These are phyloP conservation scores for Hamamelis virginiana DNA, from an alignment of 164 flowering plant species.

Conservation along the genomic window DNA sequence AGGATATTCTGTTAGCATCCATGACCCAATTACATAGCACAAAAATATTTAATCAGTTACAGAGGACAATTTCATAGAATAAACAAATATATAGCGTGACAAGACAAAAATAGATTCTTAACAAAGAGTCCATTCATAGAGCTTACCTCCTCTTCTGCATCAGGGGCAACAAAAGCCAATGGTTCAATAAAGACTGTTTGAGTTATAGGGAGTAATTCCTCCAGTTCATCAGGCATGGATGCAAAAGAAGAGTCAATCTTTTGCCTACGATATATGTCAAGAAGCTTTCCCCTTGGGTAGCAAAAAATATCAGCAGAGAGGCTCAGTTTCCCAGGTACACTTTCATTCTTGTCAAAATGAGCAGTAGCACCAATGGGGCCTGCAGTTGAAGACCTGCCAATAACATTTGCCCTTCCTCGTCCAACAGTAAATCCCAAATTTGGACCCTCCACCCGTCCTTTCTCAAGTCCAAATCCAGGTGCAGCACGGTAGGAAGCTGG, in stretches of 20 bases:
- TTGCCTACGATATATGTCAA: constrained; percentile 78
- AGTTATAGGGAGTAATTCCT: constrained; percentile 51
- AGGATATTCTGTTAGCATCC: constrained; percentile 52
- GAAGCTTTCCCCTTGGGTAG: constrained; percentile 88
- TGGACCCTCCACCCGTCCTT: constrained; percentile 60
- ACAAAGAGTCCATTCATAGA: not conserved
- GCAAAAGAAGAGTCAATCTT: constrained; percentile 41
- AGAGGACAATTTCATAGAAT: not conserved
- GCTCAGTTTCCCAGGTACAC: constrained; percentile 42
- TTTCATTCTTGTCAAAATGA: constrained; percentile 32
- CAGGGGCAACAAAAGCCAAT: constrained; percentile 78
- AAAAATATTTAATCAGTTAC: not conserved
- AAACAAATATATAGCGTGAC: not conserved
- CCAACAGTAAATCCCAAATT: constrained; percentile 72
- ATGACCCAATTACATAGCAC: not conserved
- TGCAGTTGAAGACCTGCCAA: constrained; percentile 41
- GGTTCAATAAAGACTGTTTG: constrained; percentile 51
- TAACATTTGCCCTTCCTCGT: constrained; percentile 63
- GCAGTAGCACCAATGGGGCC: constrained; percentile 49
- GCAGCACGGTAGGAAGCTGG: constrained; percentile 68
- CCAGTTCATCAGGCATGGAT: constrained; percentile 46
- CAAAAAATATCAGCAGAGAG: constrained; percentile 37
- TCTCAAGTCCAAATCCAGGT: constrained; percentile 84
- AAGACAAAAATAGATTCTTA: not conserved
- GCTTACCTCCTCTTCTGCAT: constrained; percentile 76